Percentiles rank a stretch among this genome's conserved stretches.
These are phyloP conservation scores for Cercospora sesami DNA, from an alignment of 2,329 filamentous ascomycete species.

Conservation along the genomic window DNA sequence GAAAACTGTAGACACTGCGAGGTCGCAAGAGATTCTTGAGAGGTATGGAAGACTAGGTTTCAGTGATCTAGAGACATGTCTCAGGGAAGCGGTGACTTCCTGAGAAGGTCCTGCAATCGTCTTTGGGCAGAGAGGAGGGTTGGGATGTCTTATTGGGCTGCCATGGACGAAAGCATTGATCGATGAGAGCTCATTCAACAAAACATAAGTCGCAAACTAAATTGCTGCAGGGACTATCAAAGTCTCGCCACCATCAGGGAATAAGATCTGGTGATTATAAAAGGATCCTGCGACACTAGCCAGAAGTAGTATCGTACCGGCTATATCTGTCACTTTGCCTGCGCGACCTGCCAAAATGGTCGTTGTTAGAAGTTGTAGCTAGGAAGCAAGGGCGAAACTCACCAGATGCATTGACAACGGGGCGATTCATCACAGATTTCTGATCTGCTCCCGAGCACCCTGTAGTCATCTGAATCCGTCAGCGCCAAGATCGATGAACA, in stretches of 20 bases:
- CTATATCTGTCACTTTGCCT: background rate
- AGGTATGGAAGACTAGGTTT: constrained; percentile 4
- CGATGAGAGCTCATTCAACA: background rate
- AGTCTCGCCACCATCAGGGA: background rate
- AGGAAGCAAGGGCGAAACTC: background rate
- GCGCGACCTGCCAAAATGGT: background rate
- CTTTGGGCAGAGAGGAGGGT: background rate
- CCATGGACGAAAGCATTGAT: background rate
- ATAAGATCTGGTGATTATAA: background rate
- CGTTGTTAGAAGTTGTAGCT: background rate
- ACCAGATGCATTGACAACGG: background rate
- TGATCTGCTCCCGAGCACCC: background rate
- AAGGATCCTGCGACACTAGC: background rate
- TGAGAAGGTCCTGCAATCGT: background rate
- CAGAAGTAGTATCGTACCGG: background rate
- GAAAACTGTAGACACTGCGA: constrained; percentile 7
- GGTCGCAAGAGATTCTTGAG: background rate
- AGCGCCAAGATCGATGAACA: background rate
- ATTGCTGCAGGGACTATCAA: background rate
- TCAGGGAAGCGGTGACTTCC: constrained; percentile 1
- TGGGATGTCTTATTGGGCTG: too few species aligned
- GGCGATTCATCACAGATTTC: background rate
- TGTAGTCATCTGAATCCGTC: background rate
- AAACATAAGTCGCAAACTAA: background rate
- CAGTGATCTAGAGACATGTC: background rate